Evolutionary conservation across 2,329 filamentous ascomycete genomes (phyloP).

Genomic region (Orbilia blumenaviensis): DNA sequence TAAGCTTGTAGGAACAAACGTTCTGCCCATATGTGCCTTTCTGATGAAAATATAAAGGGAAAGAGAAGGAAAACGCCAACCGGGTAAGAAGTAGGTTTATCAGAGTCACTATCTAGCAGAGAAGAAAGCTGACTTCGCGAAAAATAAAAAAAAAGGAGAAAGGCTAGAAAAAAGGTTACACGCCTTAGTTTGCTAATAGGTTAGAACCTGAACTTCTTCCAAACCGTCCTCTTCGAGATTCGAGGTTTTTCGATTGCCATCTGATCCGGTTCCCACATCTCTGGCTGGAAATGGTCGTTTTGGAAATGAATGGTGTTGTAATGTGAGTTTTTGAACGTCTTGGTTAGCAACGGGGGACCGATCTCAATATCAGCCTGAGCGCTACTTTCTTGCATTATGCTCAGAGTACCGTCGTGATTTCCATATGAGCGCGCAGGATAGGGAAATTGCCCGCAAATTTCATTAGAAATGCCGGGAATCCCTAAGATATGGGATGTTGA

Average conservation of each 20-base stretch:
- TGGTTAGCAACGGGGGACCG: constrained; percentile 45
- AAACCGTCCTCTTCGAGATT: neutral
- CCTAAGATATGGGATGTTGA: neutral
- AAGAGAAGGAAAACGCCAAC: neutral
- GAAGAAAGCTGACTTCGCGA: no score
- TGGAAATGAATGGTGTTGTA: constrained; percentile 74
- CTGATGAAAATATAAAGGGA: neutral
- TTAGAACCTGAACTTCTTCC: neutral
- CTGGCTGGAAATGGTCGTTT: constrained; percentile 71
- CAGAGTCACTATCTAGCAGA: no score
- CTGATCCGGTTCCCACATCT: constrained; percentile 59
- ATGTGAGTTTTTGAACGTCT: constrained; percentile 71
- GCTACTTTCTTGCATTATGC: neutral
- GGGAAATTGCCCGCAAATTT: constrained; percentile 6
- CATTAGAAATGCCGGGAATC: neutral
- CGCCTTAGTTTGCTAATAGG: no score
- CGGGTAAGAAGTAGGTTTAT: neutral
- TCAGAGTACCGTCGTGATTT: constrained; percentile 4
- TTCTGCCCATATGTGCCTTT: neutral
- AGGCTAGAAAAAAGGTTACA: no score
- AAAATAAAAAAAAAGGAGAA: no score
- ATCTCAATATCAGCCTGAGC: neutral
- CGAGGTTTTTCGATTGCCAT: neutral
- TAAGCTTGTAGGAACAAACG: neutral
- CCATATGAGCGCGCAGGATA: neutral